A percentile compares a stretch with the other conserved stretches of the same genome.
phyloP scores from a whole-genome alignment of 2,329 filamentous ascomycete genomes.

The Emericellopsis atlantica region DNA sequence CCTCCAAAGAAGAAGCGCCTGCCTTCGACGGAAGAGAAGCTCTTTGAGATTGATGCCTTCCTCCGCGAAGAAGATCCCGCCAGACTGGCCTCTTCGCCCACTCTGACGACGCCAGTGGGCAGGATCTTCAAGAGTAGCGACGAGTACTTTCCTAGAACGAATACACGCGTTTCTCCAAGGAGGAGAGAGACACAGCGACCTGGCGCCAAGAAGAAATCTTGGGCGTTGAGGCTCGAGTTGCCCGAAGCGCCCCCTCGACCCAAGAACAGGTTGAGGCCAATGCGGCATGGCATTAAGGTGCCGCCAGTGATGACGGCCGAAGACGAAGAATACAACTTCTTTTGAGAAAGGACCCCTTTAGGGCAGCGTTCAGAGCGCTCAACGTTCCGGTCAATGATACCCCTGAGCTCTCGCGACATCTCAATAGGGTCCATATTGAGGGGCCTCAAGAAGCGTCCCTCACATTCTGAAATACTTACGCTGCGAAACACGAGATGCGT shows the following conservation, averaged over 20 bases:
- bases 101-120: neutral
- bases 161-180: neutral
- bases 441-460: too few species aligned
- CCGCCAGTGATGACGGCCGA: neutral
- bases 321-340: neutral
- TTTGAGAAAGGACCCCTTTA: neutral
- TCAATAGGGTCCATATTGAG: too few species aligned
- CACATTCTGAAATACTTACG: too few species aligned
- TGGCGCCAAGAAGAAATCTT: too few species aligned
- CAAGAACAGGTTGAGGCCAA: too few species aligned
- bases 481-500: neutral
- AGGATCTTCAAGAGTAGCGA: neutral
- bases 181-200: too few species aligned
- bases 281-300: neutral
- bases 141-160: neutral
- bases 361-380: too few species aligned
- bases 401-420: too few species aligned
- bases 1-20: neutral
- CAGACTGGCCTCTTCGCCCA: neutral
- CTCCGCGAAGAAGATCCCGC: neutral
- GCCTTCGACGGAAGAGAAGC: conserved; percentile 1
- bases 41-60: conserved; percentile 1
- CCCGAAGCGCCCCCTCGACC: neutral
- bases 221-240: neutral
- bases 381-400: too few species aligned